Base-by-base conservation (phyloP, 2,329 filamentous ascomycete genomes). In the Apiospora hydei region DNA sequence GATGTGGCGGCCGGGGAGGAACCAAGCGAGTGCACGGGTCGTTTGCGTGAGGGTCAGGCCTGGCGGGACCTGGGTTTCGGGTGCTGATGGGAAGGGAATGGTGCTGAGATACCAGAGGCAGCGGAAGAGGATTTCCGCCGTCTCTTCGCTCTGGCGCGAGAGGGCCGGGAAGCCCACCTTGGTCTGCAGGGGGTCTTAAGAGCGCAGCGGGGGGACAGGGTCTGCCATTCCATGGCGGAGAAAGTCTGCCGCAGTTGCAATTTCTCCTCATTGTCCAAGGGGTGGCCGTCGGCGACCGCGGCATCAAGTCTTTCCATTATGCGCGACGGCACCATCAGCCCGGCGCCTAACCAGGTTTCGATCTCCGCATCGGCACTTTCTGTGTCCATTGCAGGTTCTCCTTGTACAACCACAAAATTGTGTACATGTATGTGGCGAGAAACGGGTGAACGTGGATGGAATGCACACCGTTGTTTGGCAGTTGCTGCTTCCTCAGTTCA, bases 21-120 rank as follows among this genome's bases (percentile, higher is more conserved):
- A 38, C 75, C 75, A 76, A 6, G 61, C 72, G 3, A 76, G 66
- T 10, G 44, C 74, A 10, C 74, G 73, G 10, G 46, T 67, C 34
- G 74, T 41, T 49, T 74, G 71, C 1, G 51, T 69, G 13, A 70
- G 61, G 18, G 71, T 53, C 51, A 53, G 13, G 24, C 4, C 69
- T 16, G 51, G 51, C 0, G 51, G 24, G 1, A 16, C 14, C 26
- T 74, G 71, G 14, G 67, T 71, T 41, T 47, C 49, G 14, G n/a
- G 8, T n/a, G 44, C 57, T 10, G 57, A 49, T 2, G 67, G 53
- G 67, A 75, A 76, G 3, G 75, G 75, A 24, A 76, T 1, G n/a
- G 71, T 70, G 51, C 74, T 73, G 14, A 76, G 73, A 26, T 72
- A 76, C 18, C 41, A 34, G 6, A 76, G 30, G 69, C 70, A 71